Conservation (phyloP, 371 early-diverging fungal species). For the Cladochytrium tenue region DNA sequence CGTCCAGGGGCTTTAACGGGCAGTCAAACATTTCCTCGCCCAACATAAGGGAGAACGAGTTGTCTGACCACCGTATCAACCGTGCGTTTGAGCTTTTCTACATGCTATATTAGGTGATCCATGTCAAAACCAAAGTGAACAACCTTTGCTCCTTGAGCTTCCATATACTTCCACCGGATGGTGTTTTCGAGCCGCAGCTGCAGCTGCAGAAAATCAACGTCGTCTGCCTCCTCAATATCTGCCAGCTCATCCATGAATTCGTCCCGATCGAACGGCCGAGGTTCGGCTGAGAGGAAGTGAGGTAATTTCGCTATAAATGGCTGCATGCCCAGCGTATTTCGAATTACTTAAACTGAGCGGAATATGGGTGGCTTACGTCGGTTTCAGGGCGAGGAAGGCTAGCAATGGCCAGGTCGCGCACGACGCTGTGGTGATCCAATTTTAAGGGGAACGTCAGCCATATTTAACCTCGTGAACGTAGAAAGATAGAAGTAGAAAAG, state of each 20-base stretch:
- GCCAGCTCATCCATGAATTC: slow-evolving; percentile 53
- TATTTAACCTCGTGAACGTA: no score
- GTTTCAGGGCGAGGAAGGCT: background rate
- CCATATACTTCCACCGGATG: slow-evolving; percentile 73
- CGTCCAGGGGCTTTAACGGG: slow-evolving; percentile 48
- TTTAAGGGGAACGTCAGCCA: no score
- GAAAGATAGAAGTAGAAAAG: no score
- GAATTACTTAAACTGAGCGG: no score
- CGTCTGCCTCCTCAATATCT: slow-evolving; percentile 33
- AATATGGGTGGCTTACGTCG: background rate
- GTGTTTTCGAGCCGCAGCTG: slow-evolving; percentile 71
- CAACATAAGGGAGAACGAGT: slow-evolving; percentile 69
- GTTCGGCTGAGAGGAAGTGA: slow-evolving; percentile 70
- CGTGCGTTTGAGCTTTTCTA: slow-evolving; percentile 76
- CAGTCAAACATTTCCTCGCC: slow-evolving; percentile 80
- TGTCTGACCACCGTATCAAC: slow-evolving; percentile 83
- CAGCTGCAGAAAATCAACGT: slow-evolving; percentile 3
- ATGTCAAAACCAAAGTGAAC: background rate
- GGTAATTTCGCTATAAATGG: slow-evolving; percentile 72
- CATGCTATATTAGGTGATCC: slow-evolving; percentile 1
- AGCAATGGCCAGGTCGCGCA: background rate
- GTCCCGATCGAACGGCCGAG: slow-evolving; percentile 67
- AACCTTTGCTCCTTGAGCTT: slow-evolving; percentile 30
- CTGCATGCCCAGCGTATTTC: no score
- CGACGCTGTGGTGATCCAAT: no score